Evolutionary conservation across 768 basidiomycete species (phyloP).

Genomic region (Lyophyllum decastes): DNA sequence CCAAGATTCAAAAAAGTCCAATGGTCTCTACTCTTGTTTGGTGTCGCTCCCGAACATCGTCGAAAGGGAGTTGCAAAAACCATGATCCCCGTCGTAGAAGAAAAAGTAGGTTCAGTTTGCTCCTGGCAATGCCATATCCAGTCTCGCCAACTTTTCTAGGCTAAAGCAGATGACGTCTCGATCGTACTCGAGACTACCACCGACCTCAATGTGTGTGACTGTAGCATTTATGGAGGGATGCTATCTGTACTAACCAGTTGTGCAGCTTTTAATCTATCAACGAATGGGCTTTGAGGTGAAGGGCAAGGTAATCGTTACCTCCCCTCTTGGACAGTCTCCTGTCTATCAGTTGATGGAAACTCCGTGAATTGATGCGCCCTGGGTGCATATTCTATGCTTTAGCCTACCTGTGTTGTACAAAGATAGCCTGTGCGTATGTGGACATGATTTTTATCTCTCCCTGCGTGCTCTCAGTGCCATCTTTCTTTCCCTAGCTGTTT

Average conservation of each 20-base stretch:
- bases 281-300: slow-evolving; percentile 20
- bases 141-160: slow-evolving; percentile 11
- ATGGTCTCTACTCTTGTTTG: slow-evolving; percentile 32
- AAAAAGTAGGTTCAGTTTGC: slow-evolving; percentile 15
- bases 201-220: slow-evolving; percentile 24
- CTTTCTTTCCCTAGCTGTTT: too few relatives aligned
- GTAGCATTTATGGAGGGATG: neutral
- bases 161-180: slow-evolving; percentile 16
- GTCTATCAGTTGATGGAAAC: slow-evolving; percentile 19
- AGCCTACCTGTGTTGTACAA: too few relatives aligned
- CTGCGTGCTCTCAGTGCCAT: too few relatives aligned
- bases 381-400: too few relatives aligned
- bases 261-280: slow-evolving; percentile 14
- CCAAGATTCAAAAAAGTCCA: slow-evolving; percentile 20
- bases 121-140: too few relatives aligned
- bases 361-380: too few relatives aligned
- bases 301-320: slow-evolving; percentile 5
- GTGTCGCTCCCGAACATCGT: slow-evolving; percentile 27
- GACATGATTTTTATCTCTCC: too few relatives aligned
- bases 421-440: too few relatives aligned
- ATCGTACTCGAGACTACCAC: slow-evolving; percentile 29
- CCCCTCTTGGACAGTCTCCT: slow-evolving; percentile 7
- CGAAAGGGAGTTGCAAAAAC: slow-evolving; percentile 30
- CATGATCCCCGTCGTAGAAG: slow-evolving; percentile 24
- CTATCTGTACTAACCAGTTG: slow-evolving; percentile 20